A percentile compares a stretch with the other conserved stretches of the same genome.
Conservation (phyloP, 345 rosid species). For the Acer saccharum region DNA sequence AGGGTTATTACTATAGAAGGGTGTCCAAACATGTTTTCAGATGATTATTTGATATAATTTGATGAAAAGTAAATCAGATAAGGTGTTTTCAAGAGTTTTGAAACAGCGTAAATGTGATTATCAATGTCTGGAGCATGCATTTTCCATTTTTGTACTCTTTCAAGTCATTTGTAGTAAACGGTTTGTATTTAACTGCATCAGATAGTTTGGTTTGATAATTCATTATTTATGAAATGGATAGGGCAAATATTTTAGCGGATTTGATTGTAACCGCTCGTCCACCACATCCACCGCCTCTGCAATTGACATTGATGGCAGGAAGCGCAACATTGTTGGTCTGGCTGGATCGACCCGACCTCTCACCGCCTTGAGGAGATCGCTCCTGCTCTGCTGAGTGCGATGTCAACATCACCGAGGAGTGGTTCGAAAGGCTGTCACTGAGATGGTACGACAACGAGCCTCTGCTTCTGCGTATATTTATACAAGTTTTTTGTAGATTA, state of each 20-base stretch:
- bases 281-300: too few relatives aligned
- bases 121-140: not conserved
- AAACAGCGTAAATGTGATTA: not conserved
- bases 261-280: not conserved
- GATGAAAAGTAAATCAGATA: not conserved
- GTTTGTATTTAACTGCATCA: not conserved
- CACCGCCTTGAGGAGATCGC: too few relatives aligned
- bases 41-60: not conserved
- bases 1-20: too few relatives aligned
- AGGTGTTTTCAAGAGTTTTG: not conserved
- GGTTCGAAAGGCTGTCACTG: too few relatives aligned
- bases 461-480: not conserved
- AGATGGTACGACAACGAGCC: too few relatives aligned
- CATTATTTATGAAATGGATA: not conserved
- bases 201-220: not conserved
- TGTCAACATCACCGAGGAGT: too few relatives aligned
- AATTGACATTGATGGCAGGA: too few relatives aligned
- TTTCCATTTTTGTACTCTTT: not conserved
- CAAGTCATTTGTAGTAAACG: not conserved
- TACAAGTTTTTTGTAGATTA: constrained; percentile 9
- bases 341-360: too few relatives aligned
- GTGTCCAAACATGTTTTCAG: not conserved
- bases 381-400: too few relatives aligned
- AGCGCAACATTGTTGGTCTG: too few relatives aligned
- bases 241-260: not conserved